Base-by-base conservation (phyloP, 2,329 filamentous ascomycete genomes). In the Paecilomyces niveus region DNA sequence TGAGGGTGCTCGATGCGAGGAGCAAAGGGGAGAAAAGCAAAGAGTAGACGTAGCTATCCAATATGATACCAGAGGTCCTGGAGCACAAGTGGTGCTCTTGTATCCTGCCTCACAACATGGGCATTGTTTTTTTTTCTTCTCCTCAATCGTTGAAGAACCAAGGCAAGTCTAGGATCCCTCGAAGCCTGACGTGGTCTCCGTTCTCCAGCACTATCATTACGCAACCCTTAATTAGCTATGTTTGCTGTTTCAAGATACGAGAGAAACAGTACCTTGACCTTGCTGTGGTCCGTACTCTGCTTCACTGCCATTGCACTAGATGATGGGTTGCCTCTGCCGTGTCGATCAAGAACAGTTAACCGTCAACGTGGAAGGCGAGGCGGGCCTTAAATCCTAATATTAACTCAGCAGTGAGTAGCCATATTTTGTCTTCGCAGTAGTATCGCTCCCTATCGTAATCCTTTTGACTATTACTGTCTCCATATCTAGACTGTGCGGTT, bases 1-100 rank as follows among this genome's bases (percentile, higher is more conserved):
- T 96, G 79, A 84, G 84, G 59, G 89, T 91, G 29, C 83, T 96
- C 67, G 89, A 94, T 8, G 39, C 39, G 70, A 79, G 81, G 63
- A 78, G 83, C 63, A 83, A 82, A 70, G 75, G 76, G 59, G 68
- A 72, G n/a, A 52, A 52, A 10, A 21, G 50, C 10, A 52, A 52
- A 21, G 50, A 24, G 22, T 24, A 52, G 26, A n/a, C 9, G 10
- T 26, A 52, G 21, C 10, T 2, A 26, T 52, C 22, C 22, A 45
- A 45, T 45, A 45, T 52, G 50, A 52, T 52, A 52, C 50, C 50
- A 24, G 22, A 45, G 39, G 39, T 3, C n/a, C 1, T 45, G 39
- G 9, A 45, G 39, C 39, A 45, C 7, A n/a, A n/a, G n/a, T 18
- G 8, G n/a, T 45, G 35, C 13, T 45, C 35, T 18, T 45, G 3